A percentile compares a stretch with the other conserved stretches of the same genome.
Conservation (phyloP, 2,329 filamentous ascomycete species). For the Aspergillus sp. region DNA sequence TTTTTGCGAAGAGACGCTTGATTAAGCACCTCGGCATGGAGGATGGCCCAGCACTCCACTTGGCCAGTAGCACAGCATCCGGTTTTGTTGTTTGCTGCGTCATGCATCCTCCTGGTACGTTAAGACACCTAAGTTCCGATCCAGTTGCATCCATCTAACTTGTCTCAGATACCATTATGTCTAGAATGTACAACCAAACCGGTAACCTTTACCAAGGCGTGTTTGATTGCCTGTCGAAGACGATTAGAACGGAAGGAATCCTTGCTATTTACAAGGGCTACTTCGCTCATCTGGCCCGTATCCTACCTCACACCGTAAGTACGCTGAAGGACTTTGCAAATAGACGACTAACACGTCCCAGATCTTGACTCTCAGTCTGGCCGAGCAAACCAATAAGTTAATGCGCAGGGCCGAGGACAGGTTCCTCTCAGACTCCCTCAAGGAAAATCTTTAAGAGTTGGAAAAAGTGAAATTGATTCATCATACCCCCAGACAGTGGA, state of each 20-base stretch:
- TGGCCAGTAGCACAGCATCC: constrained; percentile 83
- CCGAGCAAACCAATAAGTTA: constrained; percentile 95
- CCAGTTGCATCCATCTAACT: constrained; percentile 10
- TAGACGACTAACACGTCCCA: constrained; percentile 31
- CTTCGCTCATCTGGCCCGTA: constrained; percentile 88
- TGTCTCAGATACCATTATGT: constrained; percentile 88
- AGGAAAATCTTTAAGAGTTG: constrained; percentile 45
- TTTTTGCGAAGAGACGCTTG: constrained; percentile 88
- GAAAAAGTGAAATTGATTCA: not conserved
- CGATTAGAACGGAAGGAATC: constrained; percentile 84
- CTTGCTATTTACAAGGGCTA: constrained; percentile 98
- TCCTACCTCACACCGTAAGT: constrained; percentile 82
- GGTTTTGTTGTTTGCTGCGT: constrained; percentile 96
- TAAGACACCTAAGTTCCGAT: not conserved
- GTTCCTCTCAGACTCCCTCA: constrained; percentile 49
- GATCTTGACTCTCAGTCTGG: constrained; percentile 87
- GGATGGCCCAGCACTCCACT: constrained; percentile 84
- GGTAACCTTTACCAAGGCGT: constrained; percentile 94
- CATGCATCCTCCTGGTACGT: constrained; percentile 90
- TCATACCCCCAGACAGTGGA: not conserved
- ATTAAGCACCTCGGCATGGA: constrained; percentile 82
- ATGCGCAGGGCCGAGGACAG: constrained; percentile 74
- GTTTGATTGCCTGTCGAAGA: constrained; percentile 89
- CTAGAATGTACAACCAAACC: constrained; percentile 96
- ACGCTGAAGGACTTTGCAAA: not conserved